These are phyloP conservation scores for Drechslerella dactyloides DNA, from an alignment of 2,329 filamentous ascomycete genomes.

Conservation along the genomic window DNA sequence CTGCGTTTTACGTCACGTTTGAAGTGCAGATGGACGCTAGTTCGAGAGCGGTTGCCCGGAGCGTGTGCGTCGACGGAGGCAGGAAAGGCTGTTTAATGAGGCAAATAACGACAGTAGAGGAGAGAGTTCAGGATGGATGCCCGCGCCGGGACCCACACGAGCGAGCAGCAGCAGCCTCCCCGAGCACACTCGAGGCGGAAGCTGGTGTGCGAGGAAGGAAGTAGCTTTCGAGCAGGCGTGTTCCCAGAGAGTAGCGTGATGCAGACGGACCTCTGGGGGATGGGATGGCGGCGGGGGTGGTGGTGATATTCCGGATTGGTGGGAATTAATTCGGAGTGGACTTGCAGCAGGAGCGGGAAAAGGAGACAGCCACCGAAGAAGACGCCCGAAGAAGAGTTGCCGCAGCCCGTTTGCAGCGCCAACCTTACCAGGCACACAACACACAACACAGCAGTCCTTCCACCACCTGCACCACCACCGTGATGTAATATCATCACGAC, in stretches of 20 bases:
- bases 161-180: too few species aligned
- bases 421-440: too few species aligned
- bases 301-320: conserved; percentile 3
- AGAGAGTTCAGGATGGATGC: not conserved
- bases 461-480: too few species aligned
- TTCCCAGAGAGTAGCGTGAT: not conserved
- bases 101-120: not conserved
- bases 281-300: conserved; percentile 1
- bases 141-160: not conserved
- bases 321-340: not conserved
- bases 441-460: conserved; percentile 1
- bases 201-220: too few species aligned
- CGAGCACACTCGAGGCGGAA: not conserved
- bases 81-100: not conserved
- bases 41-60: not conserved
- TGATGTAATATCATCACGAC: conserved; percentile 3
- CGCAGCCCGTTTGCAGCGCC: too few species aligned
- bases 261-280: not conserved
- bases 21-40: not conserved
- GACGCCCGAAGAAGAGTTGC: too few species aligned
- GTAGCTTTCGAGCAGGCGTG: not conserved
- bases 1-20: conserved; percentile 1
- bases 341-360: conserved; percentile 2
- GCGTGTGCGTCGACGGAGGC: not conserved
- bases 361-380: not conserved